These are phyloP conservation scores for Samsoniella hepiali DNA, from an alignment of 2,329 filamentous ascomycete species.

Conservation along the genomic window DNA sequence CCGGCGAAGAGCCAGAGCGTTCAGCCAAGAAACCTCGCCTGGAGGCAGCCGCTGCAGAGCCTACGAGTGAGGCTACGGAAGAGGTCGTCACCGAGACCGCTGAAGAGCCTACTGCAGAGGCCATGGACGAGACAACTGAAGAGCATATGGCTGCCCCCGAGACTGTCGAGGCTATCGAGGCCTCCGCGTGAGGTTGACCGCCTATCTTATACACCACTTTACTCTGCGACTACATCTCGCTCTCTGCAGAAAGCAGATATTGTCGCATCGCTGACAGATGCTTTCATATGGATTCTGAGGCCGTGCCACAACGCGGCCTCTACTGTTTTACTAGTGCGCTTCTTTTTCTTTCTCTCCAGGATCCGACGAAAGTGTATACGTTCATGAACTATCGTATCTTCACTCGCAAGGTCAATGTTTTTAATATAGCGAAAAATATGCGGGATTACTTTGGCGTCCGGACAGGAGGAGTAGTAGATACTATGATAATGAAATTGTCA, in stretches of 20 bases:
- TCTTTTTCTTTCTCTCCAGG: background rate
- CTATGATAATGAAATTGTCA: constrained; percentile 8
- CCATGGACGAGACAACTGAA: background rate
- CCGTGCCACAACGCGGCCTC: background rate
- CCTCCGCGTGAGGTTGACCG: background rate
- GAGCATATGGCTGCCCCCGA: background rate
- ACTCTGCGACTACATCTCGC: background rate
- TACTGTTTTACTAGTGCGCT: constrained; percentile 5
- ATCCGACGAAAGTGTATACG: background rate
- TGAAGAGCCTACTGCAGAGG: background rate
- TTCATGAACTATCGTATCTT: background rate
- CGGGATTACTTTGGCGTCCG: constrained; percentile 12
- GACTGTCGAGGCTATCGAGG: background rate
- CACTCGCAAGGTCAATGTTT: background rate
- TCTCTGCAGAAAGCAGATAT: background rate
- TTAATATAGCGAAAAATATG: constrained; percentile 14
- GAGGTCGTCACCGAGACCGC: background rate
- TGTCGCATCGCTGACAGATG: background rate
- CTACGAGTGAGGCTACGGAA: background rate
- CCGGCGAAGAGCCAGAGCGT: constrained; percentile 23
- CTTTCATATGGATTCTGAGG: background rate
- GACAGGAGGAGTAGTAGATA: constrained; percentile 9
- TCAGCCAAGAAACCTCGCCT: constrained; percentile 30
- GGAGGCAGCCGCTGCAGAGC: constrained; percentile 18
- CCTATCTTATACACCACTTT: background rate